Evolutionary conservation across 176 grass and related monocot genomes (phyloP).

Genomic region (Panicum miliaceum): DNA sequence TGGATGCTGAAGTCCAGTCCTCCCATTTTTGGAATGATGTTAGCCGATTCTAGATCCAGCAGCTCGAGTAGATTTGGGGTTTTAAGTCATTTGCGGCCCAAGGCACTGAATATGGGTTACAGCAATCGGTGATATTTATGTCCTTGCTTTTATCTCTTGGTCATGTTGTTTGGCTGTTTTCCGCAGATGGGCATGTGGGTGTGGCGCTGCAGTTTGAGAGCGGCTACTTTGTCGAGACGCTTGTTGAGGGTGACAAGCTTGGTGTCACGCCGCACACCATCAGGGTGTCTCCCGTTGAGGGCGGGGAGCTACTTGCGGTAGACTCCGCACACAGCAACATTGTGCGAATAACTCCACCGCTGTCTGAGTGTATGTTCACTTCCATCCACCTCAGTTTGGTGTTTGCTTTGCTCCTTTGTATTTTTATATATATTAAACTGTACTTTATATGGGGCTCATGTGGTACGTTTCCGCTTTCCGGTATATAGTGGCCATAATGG

Average conservation of each 20-base stretch:
- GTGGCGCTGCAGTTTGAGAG: slow-evolving; percentile 74
- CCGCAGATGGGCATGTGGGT: slow-evolving; percentile 68
- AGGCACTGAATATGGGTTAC: background rate
- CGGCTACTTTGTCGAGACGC: slow-evolving; percentile 94
- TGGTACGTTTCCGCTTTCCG: background rate
- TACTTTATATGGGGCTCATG: background rate
- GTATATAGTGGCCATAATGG: background rate
- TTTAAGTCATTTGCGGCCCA: background rate
- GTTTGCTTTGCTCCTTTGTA: slow-evolving; percentile 9
- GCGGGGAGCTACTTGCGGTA: slow-evolving; percentile 87
- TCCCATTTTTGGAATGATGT: background rate
- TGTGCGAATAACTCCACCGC: slow-evolving; percentile 87
- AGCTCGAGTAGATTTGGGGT: background rate
- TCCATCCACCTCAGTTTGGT: background rate
- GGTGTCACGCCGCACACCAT: slow-evolving; percentile 90
- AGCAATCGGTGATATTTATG: background rate
- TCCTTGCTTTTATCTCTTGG: slow-evolving; percentile 30
- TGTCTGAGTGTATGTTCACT: slow-evolving; percentile 81
- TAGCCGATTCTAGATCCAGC: background rate
- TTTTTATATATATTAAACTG: background rate
- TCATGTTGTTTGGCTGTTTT: slow-evolving; percentile 26
- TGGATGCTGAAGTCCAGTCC: background rate
- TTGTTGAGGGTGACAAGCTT: slow-evolving; percentile 90
- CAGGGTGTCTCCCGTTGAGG: slow-evolving; percentile 82
- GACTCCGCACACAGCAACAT: slow-evolving; percentile 87